Percentiles rank a stretch among this genome's conserved stretches.
These are phyloP conservation scores for Simplicillium sp. DNA, from an alignment of 2,329 filamentous ascomycete genomes.

Conservation along the genomic window DNA sequence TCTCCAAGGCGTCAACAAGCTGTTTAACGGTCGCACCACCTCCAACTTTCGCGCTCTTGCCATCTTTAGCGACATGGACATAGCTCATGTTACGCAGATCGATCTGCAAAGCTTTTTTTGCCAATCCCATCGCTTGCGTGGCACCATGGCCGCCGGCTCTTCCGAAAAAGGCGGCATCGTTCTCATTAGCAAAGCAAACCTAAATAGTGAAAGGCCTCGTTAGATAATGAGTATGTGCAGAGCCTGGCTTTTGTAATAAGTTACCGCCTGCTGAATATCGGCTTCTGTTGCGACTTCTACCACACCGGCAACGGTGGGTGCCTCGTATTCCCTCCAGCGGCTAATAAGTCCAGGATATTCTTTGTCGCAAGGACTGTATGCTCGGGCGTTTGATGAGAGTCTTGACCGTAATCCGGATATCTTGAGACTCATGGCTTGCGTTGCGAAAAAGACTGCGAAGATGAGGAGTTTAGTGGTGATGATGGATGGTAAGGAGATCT, in stretches of 20 bases:
- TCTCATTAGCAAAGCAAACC: constrained; percentile 26
- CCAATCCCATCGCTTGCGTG: constrained; percentile 28
- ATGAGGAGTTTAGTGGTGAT: too few species aligned
- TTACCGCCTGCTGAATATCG: constrained; percentile 1
- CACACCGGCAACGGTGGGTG: constrained; percentile 2
- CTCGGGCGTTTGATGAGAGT: too few species aligned
- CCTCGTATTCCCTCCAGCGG: constrained; percentile 1
- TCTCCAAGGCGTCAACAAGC: constrained; percentile 31
- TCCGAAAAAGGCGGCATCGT: constrained; percentile 32
- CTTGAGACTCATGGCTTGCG: too few species aligned
- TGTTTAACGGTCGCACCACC: constrained; percentile 30
- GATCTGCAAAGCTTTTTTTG: constrained; percentile 33
- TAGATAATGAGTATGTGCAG: too few species aligned
- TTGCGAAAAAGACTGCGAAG: too few species aligned
- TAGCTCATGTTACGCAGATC: constrained; percentile 26
- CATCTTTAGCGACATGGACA: constrained; percentile 24
- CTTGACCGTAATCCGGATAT: too few species aligned
- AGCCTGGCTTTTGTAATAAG: too few species aligned
- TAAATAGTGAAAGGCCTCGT: not conserved
- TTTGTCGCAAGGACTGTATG: too few species aligned
- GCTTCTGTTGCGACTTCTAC: constrained; percentile 1
- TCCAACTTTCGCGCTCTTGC: constrained; percentile 27
- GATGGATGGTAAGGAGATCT: too few species aligned
- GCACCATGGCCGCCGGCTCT: constrained; percentile 36
- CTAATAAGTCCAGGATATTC: too few species aligned